phyloP scores from a whole-genome alignment of 106 monocot genomes.

The Ottelia alismoides region DNA sequence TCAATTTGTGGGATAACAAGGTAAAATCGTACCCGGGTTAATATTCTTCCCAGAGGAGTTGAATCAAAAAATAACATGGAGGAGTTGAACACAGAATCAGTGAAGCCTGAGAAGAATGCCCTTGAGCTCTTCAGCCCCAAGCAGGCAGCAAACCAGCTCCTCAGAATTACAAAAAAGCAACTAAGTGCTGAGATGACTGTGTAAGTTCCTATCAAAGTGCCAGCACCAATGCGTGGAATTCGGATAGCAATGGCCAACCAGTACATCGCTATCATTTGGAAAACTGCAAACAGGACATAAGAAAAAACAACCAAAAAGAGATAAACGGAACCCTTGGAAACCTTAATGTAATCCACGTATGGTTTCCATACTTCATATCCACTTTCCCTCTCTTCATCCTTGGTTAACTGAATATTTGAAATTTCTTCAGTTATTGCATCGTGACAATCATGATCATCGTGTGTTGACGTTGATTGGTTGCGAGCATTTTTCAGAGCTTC shows the following conservation, averaged over 20 bases:
- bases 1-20: too few relatives aligned
- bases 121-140: constrained; percentile 65
- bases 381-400: constrained; percentile 65
- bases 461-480: neutral
- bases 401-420: constrained; percentile 37
- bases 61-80: constrained; percentile 92
- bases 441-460: constrained; percentile 21
- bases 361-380: constrained; percentile 60
- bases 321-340: constrained; percentile 27
- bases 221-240: constrained; percentile 13
- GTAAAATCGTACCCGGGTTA: constrained; percentile 57
- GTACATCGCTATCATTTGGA: constrained; percentile 49
- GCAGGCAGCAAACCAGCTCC: constrained; percentile 39
- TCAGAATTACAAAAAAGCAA: constrained; percentile 35
- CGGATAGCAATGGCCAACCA: constrained; percentile 66
- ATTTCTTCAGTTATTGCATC: constrained; percentile 17
- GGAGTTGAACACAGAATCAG: constrained; percentile 75
- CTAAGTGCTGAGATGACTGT: constrained; percentile 38
- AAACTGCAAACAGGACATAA: constrained; percentile 34
- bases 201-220: constrained; percentile 45
- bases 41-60: constrained; percentile 76
- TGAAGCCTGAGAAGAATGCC: constrained; percentile 56
- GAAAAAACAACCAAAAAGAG: constrained; percentile 14
- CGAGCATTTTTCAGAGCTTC: neutral
- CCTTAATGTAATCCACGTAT: constrained; percentile 44